A percentile compares a stretch with the other conserved stretches of the same genome.
phyloP scores from a whole-genome alignment of 1,284 basidiomycete genomes.

The Austropuccinia psidii region DNA sequence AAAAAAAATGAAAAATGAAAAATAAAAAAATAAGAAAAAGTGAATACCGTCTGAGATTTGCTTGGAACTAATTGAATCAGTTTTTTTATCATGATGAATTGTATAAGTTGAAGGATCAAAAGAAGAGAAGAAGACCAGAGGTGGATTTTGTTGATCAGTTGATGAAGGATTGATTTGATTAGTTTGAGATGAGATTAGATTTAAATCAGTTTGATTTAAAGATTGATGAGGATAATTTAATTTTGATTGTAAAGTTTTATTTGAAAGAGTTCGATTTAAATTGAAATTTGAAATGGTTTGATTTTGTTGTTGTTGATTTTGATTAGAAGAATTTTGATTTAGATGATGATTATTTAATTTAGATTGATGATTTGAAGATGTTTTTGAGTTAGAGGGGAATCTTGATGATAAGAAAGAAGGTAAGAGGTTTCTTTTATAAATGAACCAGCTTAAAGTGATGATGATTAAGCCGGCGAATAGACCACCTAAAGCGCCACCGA shows the following conservation, averaged over 20 bases:
- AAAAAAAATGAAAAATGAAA: too few relatives aligned
- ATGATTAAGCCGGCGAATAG: neutral
- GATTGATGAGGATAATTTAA: too few relatives aligned
- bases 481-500: conserved; percentile 23
- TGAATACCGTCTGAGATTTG: too few relatives aligned
- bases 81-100: too few relatives aligned
- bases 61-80: too few relatives aligned
- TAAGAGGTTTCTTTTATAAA: neutral
- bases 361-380: neutral
- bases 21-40: too few relatives aligned
- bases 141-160: neutral
- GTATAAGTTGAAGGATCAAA: neutral
- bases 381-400: neutral
- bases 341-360: neutral
- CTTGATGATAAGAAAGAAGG: neutral
- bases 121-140: neutral
- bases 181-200: neutral
- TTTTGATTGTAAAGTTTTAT: too few relatives aligned
- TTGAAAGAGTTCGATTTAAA: too few relatives aligned
- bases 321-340: neutral
- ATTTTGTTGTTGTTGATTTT: neutral
- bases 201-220: too few relatives aligned
- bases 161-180: neutral
- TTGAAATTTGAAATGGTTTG: neutral
- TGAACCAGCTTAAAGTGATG: neutral